A percentile compares a stretch with the other conserved stretches of the same genome.
Evolutionary conservation across 176 grass and related monocot species (phyloP).

Genomic region (Pontederia paniculata): DNA sequence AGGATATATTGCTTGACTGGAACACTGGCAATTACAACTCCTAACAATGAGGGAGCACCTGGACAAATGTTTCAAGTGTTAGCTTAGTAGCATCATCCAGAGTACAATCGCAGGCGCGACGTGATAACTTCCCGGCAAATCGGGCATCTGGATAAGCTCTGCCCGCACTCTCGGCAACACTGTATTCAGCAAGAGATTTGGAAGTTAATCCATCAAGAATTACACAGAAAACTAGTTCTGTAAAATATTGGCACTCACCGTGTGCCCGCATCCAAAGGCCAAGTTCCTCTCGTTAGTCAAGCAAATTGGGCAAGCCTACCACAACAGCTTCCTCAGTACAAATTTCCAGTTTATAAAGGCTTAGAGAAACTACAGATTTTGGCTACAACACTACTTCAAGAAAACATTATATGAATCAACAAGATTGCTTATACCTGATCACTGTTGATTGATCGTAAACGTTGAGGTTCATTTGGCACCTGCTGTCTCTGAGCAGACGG

Average conservation of each 20-base stretch:
- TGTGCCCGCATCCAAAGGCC: conserved; percentile 84
- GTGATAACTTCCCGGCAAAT: conserved; percentile 58
- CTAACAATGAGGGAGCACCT: too few species aligned
- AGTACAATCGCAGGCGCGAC: conserved; percentile 67
- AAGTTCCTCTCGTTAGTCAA: conserved; percentile 69
- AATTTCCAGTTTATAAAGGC: background rate
- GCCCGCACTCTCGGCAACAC: conserved; percentile 80
- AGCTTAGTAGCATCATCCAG: conserved; percentile 28
- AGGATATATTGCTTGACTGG: too few species aligned
- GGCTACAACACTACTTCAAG: background rate
- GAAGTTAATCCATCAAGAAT: background rate
- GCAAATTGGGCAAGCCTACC: conserved; percentile 80
- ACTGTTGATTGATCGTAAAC: background rate
- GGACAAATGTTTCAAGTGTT: too few species aligned
- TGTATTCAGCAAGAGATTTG: conserved; percentile 12
- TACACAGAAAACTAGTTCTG: background rate
- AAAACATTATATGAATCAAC: background rate
- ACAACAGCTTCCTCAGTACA: too few species aligned
- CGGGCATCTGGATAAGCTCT: conserved; percentile 68
- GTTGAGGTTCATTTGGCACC: conserved; percentile 19
- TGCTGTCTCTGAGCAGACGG: conserved; percentile 30
- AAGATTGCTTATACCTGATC: background rate
- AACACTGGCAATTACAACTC: too few species aligned
- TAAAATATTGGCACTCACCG: conserved; percentile 24
- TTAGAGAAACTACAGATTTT: background rate